Percentiles rank a stretch among this genome's conserved stretches.
Evolutionary conservation across 2,329 filamentous ascomycete genomes (phyloP).

Genomic region (Proliferodiscus dingleyae): DNA sequence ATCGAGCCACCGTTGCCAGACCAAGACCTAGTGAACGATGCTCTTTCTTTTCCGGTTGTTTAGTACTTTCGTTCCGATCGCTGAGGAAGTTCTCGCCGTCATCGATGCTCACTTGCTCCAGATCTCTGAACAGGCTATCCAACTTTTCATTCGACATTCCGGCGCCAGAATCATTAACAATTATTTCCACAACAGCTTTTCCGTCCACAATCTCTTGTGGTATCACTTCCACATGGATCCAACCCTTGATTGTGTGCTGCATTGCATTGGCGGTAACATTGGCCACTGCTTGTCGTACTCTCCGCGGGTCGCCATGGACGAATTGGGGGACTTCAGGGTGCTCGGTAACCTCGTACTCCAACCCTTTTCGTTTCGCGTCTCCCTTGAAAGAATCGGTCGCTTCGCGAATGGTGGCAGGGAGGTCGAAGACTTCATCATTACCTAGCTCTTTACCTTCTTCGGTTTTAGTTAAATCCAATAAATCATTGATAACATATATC

Average conservation of each 20-base stretch:
- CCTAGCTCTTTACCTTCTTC: conserved; percentile 76
- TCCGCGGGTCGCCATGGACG: conserved; percentile 74
- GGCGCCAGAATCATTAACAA: conserved; percentile 68
- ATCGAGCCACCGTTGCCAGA: conserved; percentile 80
- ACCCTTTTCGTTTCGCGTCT: conserved; percentile 71
- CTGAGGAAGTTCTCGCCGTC: conserved; percentile 30
- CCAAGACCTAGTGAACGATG: conserved; percentile 67
- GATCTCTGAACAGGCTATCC: conserved; percentile 52
- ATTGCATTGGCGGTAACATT: conserved; percentile 85
- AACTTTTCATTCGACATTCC: conserved; percentile 61
- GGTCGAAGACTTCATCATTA: conserved; percentile 75
- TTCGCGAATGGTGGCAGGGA: conserved; percentile 67
- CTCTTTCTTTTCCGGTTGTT: conserved; percentile 25
- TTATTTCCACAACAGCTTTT: conserved; percentile 66
- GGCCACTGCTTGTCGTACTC: conserved; percentile 75
- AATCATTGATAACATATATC: conserved; percentile 90
- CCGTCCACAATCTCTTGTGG: conserved; percentile 48
- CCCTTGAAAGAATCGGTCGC: conserved; percentile 68
- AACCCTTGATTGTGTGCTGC: conserved; percentile 66
- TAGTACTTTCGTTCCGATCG: background rate
- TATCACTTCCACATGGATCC: conserved; percentile 66
- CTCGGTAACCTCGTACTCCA: conserved; percentile 63
- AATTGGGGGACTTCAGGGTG: conserved; percentile 63
- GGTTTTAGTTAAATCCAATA: conserved; percentile 82
- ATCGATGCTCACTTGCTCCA: conserved; percentile 53